Percentiles rank a stretch among this genome's conserved stretches.
phyloP scores from a whole-genome alignment of 768 basidiomycete species.

The Lentinula boryana region DNA sequence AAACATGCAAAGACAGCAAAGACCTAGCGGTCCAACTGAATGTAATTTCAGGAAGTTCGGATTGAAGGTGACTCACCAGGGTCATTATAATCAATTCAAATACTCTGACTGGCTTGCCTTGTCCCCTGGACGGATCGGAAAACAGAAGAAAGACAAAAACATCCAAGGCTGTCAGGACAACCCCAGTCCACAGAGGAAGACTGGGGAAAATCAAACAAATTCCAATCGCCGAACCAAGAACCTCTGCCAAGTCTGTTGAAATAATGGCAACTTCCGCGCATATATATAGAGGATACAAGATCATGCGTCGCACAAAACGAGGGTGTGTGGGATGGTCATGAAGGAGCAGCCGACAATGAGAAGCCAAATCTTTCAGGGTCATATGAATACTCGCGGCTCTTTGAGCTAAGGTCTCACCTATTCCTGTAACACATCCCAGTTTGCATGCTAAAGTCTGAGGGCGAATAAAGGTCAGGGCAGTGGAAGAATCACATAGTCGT shows the following conservation, averaged over 20 bases:
- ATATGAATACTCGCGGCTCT: background rate
- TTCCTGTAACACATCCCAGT: slow-evolving; percentile 63
- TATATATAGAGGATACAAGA: slow-evolving; percentile 52
- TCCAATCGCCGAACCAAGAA: slow-evolving; percentile 66
- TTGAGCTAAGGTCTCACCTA: slow-evolving; percentile 31
- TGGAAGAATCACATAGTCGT: background rate
- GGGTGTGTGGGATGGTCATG: slow-evolving; percentile 46
- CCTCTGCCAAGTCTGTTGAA: slow-evolving; percentile 66
- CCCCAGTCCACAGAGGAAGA: slow-evolving; percentile 51
- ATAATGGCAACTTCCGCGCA: slow-evolving; percentile 57
- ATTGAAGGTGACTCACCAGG: slow-evolving; percentile 36
- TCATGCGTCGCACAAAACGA: slow-evolving; percentile 35
- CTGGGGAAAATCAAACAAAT: slow-evolving; percentile 56
- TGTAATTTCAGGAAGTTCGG: no score
- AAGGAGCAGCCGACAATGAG: slow-evolving; percentile 51
- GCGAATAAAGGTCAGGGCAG: slow-evolving; percentile 11
- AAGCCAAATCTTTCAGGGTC: slow-evolving; percentile 41
- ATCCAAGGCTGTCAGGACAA: slow-evolving; percentile 52
- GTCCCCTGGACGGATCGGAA: slow-evolving; percentile 50
- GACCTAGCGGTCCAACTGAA: slow-evolving; percentile 25
- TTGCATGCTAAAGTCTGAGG: slow-evolving; percentile 57
- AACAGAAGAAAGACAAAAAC: slow-evolving; percentile 56
- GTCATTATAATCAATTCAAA: slow-evolving; percentile 52
- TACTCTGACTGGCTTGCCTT: slow-evolving; percentile 46
- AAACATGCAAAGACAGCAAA: slow-evolving; percentile 64